Percentiles rank a stretch among this genome's conserved stretches.
Evolutionary conservation across 352 stramenopile genomes (phyloP).

Genomic region (Pythium aristosporum): DNA sequence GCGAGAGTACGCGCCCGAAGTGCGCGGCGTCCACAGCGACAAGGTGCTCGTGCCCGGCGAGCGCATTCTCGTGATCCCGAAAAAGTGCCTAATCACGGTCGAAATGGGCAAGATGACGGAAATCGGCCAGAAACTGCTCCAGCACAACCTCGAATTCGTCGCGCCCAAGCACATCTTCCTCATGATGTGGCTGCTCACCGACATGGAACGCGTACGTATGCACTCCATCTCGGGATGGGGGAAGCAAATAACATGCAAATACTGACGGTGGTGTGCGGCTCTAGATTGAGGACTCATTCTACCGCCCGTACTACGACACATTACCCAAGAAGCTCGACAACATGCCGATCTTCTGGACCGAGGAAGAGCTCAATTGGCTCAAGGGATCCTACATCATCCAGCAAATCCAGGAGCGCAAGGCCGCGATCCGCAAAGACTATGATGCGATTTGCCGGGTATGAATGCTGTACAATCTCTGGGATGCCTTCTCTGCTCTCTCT

Average conservation of each 20-base stretch:
- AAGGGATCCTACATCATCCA: constrained; percentile 91
- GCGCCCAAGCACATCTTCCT: constrained; percentile 99
- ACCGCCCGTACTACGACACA: constrained; percentile 97
- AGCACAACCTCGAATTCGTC: constrained; percentile 94
- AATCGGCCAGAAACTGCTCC: constrained; percentile 93
- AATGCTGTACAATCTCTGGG: neutral
- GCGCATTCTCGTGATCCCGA: constrained; percentile 89
- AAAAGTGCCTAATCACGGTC: constrained; percentile 98
- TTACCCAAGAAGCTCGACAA: constrained; percentile 94
- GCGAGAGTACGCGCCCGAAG: constrained; percentile 90
- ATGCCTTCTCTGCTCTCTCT: neutral
- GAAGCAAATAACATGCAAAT: neutral
- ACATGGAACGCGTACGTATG: constrained; percentile 87
- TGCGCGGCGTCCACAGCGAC: constrained; percentile 91
- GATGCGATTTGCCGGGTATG: constrained; percentile 89
- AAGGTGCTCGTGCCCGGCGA: constrained; percentile 86
- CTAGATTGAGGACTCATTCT: constrained; percentile 79
- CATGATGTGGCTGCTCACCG: constrained; percentile 98
- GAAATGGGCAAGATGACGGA: constrained; percentile 98
- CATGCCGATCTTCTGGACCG: constrained; percentile 99
- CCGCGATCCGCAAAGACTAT: constrained; percentile 97
- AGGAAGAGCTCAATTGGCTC: constrained; percentile 92
- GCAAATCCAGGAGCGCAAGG: constrained; percentile 95
- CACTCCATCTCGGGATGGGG: neutral
- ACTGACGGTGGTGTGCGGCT: neutral